These are phyloP conservation scores for Heimioporus sp. DNA, from an alignment of 768 basidiomycete species.

Conservation along the genomic window DNA sequence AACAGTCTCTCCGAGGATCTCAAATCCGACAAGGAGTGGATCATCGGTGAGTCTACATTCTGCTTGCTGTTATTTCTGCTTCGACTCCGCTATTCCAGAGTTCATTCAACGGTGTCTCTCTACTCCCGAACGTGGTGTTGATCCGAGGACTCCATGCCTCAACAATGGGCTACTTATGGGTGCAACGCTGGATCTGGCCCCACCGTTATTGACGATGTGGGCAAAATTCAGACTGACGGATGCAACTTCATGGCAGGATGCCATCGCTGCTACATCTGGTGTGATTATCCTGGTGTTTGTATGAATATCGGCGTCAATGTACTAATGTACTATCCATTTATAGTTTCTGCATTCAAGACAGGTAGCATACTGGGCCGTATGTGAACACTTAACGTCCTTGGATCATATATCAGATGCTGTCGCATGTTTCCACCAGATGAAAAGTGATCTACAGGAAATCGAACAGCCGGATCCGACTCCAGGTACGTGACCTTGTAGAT, in stretches of 20 bases:
- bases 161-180: too few species aligned
- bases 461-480: not conserved
- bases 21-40: too few species aligned
- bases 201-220: not conserved
- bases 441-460: not conserved
- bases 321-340: not conserved
- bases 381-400: not conserved
- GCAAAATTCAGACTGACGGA: not conserved
- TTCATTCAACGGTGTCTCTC: not conserved
- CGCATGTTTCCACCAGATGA: conserved; percentile 5
- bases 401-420: not conserved
- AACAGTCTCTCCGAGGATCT: too few species aligned
- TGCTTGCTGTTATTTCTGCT: too few species aligned
- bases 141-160: not conserved
- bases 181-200: too few species aligned
- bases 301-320: not conserved
- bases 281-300: not conserved
- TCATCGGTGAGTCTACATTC: not conserved
- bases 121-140: too few species aligned
- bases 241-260: not conserved
- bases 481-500: not conserved
- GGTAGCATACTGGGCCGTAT: not conserved
- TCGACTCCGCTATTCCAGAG: not conserved
- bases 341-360: not conserved
- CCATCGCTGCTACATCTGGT: not conserved